phyloP scores from a whole-genome alignment of 2,329 filamentous ascomycete genomes.

The Monilinia laxa region DNA sequence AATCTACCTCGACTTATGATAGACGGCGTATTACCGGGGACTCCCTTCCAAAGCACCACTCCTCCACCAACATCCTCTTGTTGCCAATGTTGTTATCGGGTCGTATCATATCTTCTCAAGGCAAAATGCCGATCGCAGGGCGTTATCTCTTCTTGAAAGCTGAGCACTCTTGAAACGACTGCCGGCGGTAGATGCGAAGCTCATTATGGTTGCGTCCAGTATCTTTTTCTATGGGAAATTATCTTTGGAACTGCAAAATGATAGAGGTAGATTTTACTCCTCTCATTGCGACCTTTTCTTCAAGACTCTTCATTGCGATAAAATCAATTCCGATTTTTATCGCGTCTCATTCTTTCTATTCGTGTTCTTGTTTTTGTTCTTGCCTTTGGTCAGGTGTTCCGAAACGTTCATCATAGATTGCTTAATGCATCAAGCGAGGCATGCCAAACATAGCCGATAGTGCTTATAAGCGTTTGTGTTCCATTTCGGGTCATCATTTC shows the following conservation, averaged over 20 bases:
- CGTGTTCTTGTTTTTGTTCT: background rate
- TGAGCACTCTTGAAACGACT: background rate
- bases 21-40: background rate
- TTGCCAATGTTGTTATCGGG: conserved; percentile 17
- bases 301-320: too few relatives aligned
- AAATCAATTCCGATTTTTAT: background rate
- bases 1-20: conserved; percentile 12
- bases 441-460: conserved; percentile 25
- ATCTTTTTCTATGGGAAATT: conserved; percentile 5
- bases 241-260: background rate
- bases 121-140: conserved; percentile 16
- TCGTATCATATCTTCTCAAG: conserved; percentile 1
- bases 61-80: conserved; percentile 1
- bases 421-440: conserved; percentile 30
- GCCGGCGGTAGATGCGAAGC: background rate
- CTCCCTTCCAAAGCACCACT: conserved; percentile 5
- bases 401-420: conserved; percentile 16
- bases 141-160: conserved; percentile 11
- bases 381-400: conserved; percentile 8
- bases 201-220: background rate
- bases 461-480: conserved; percentile 32
- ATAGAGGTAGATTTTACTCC: background rate
- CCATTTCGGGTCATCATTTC: conserved; percentile 40
- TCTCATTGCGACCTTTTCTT: background rate
- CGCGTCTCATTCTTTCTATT: conserved; percentile 4